Evolutionary conservation across 2,329 filamentous ascomycete genomes (phyloP).

Genomic region (Geosmithia putterillii): DNA sequence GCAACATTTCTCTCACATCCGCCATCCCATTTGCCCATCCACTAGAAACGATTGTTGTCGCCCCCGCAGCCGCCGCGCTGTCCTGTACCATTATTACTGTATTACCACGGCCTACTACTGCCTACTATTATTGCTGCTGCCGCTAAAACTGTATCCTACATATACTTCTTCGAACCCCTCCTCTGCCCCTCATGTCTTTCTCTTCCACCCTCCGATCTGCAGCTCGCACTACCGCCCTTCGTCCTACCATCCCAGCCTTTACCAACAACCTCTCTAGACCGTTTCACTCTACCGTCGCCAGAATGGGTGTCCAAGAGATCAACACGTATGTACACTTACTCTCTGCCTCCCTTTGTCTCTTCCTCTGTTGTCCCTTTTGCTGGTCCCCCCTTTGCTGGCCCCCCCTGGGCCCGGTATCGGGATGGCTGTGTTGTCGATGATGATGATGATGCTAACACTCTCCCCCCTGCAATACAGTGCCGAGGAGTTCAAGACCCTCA

Average conservation of each 20-base stretch:
- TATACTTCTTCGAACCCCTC: background rate
- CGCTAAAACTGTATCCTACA: background rate
- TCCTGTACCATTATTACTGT: no score
- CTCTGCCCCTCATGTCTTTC: conserved; percentile 2
- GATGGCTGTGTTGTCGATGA: background rate
- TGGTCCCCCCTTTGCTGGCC: no score
- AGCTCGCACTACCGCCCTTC: background rate
- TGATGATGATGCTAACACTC: background rate
- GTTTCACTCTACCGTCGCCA: conserved; percentile 24
- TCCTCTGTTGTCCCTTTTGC: no score
- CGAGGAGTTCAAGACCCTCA: conserved; percentile 42
- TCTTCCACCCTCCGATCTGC: conserved; percentile 1
- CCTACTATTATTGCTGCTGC: no score
- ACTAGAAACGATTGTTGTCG: no score
- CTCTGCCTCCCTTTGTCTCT: no score
- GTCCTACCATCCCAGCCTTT: background rate
- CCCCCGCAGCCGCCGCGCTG: no score
- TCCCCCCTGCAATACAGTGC: conserved; percentile 35
- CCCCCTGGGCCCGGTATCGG: background rate
- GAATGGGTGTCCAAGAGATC: conserved; percentile 32
- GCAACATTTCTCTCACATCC: no score
- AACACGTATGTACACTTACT: conserved; percentile 16
- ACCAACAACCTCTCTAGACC: conserved; percentile 4
- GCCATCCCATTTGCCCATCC: no score
- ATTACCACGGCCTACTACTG: no score